Base-by-base conservation (phyloP, 306 rosid genomes). In the Quillaja saponaria region DNA sequence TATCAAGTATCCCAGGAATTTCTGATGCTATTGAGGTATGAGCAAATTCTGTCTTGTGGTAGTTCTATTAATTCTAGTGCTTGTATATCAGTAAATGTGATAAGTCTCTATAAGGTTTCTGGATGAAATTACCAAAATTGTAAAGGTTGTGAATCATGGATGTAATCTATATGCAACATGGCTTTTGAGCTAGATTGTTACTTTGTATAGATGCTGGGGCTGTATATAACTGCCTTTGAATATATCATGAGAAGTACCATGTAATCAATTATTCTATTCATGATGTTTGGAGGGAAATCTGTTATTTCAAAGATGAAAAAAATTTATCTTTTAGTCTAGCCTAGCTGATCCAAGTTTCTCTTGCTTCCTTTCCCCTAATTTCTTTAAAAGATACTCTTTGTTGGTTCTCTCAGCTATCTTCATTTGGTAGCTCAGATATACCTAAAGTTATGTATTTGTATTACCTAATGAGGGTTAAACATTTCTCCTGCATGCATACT, bases 21-120 rank as follows among this genome's bases (percentile, higher is more conserved):
- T 83, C 90, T 44, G 86, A 73, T 64, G 96, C 94, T 53, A 75
- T 92, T 69, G 96, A 92, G 96, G 98, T 90, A 78, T 41, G 68
- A 68, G 53, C 37, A 58, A 63, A 58, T 38, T 50, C 16, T 46
- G 16, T 49, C 31, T 51, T 45, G 11, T 60, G 10, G 61, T 44
- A 53, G 13, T 72, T 59, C 7, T 67, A 12, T 55, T 31, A 63
- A 61, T 66, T 58, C 60, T 46, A n/a, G 64, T 55, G 35, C 44
- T 63, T 11, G 1, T 13, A 44, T 49, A 11, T 49, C n/a, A n/a
- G n/a, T n/a, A n/a, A n/a, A n/a, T n/a, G 34, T 53, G 55, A 25
- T 56, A n/a, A 42, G n/a, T n/a, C n/a, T n/a, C n/a, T n/a, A n/a
- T n/a, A n/a, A n/a, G 57, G 16, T 17, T 64, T 31, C 18, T 33